phyloP scores from a whole-genome alignment of 495 filamentous ascomycete genomes.

The Xylaria acuta region DNA sequence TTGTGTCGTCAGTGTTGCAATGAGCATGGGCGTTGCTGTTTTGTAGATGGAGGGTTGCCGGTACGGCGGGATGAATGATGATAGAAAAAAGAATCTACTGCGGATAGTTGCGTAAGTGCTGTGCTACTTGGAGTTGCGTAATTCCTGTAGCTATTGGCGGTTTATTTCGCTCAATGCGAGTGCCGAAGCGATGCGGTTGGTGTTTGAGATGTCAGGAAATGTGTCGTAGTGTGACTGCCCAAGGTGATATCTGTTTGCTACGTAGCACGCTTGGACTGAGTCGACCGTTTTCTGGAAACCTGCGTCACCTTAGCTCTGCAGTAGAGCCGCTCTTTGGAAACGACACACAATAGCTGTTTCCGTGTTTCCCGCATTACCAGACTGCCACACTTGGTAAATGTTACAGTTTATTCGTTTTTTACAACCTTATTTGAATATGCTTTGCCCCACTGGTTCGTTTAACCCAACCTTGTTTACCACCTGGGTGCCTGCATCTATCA shows the following conservation, averaged over 20 bases:
- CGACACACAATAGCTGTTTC: slow-evolving; percentile 15
- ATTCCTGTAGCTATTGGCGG: not conserved
- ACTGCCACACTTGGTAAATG: not conserved
- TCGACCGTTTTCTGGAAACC: not conserved
- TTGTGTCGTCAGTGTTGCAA: not conserved
- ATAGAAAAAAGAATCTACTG: not conserved
- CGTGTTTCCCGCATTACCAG: not conserved
- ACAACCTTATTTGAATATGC: not conserved
- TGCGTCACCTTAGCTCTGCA: slow-evolving; percentile 15
- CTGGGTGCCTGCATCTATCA: not conserved
- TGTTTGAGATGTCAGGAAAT: not conserved
- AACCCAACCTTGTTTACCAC: not conserved
- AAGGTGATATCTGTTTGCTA: slow-evolving; percentile 17
- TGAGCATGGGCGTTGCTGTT: not conserved
- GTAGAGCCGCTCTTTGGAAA: not conserved
- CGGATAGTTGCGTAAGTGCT: not conserved
- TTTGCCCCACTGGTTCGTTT: not conserved
- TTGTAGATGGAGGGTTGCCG: not conserved
- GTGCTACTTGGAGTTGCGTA: not conserved
- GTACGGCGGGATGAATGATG: not conserved
- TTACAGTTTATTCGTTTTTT: not conserved
- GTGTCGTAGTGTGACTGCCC: not conserved
- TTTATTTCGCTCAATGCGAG: not conserved
- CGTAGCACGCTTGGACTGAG: not conserved
- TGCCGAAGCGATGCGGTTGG: not conserved